Percentiles rank a stretch among this genome's conserved stretches.
These are phyloP conservation scores for Globisporangium carolinianum DNA, from an alignment of 352 stramenopile genomes.

Conservation along the genomic window DNA sequence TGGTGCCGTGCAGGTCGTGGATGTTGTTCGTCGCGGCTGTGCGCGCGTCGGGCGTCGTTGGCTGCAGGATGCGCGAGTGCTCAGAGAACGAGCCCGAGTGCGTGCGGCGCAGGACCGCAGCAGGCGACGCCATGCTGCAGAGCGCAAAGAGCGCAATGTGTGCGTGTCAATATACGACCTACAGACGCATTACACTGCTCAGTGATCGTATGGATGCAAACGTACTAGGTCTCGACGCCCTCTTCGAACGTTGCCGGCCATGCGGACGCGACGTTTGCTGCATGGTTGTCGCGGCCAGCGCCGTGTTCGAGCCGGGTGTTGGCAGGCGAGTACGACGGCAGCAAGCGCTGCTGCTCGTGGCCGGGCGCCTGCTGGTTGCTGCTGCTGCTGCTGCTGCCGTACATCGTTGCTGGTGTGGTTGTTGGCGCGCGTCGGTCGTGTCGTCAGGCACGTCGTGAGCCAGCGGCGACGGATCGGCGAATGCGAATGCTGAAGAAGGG, in stretches of 20 bases:
- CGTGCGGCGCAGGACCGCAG: constrained; percentile 22
- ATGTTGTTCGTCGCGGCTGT: neutral
- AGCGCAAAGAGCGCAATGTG: no score
- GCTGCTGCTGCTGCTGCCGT: constrained; percentile 43
- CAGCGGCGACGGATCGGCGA: neutral
- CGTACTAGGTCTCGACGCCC: constrained; percentile 46
- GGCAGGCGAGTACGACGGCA: constrained; percentile 62
- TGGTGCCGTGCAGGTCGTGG: constrained; percentile 4
- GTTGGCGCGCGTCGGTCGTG: neutral
- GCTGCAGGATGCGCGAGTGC: constrained; percentile 28
- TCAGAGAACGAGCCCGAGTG: constrained; percentile 39
- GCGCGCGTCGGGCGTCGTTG: constrained; percentile 2
- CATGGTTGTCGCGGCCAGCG: constrained; percentile 1
- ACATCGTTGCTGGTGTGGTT: constrained; percentile 3
- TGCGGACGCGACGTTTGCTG: constrained; percentile 19
- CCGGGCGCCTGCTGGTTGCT: neutral
- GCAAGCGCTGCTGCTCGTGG: constrained; percentile 26
- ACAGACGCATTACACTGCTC: no score
- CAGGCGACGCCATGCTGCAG: constrained; percentile 51
- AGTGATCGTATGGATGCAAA: neutral
- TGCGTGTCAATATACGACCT: no score
- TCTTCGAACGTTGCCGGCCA: constrained; percentile 78
- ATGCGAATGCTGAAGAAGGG: no score
- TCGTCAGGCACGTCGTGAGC: no score
- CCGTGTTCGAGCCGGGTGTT: constrained; percentile 27